Base-by-base conservation (phyloP, 257 asterid species). In the Phtheirospermum japonicum region DNA sequence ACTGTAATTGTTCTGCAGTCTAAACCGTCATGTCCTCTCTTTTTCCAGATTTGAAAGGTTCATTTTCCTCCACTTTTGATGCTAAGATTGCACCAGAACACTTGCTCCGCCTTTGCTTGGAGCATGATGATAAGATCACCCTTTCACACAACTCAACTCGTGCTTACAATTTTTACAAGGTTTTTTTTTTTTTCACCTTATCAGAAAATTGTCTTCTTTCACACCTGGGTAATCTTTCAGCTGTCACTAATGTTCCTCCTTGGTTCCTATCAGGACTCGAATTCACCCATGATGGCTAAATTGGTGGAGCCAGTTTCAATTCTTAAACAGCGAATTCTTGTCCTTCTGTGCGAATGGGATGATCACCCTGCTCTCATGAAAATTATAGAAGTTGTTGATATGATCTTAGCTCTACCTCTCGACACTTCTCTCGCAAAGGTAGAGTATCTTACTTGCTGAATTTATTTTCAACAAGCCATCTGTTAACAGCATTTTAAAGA, bases 361-460 rank as follows among this genome's bases (percentile, higher is more conserved):
- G 85, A 78, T 32, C 81, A 78, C 73, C 83, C 90, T 56, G 83
- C 88, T 57, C 89, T 87, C 71, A 84, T 71, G 76, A 84, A 71
- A 68, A 77, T 87, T 57, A 49, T 82, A 74, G 96, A 87, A 70
- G 83, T 79, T 48, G 75, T 76, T 71, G 96, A 87, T 59, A 87
- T 82, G 94, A 74, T 82, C 67, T 85, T 93, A 67, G 88, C 91
- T 70, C 78, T 93, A 48, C 99, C 96, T 52, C 76, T 87, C 26
- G 75, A 79, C 68, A 82, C 91, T 40, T 91, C 99, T 64, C 95
- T 89, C 36, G 99, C 95, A 45, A 86, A 88, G 90, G 90, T 83
- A 71, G 48, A 39, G 10, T 61, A 48, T 68, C 40, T 37, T 54
- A 28, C 64, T n/a, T 36, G 45, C 5, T 18, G 30, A 34, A 45